Evolutionary conservation across 805 yeast genomes (phyloP).

Genomic region (Millerozyma miso): DNA sequence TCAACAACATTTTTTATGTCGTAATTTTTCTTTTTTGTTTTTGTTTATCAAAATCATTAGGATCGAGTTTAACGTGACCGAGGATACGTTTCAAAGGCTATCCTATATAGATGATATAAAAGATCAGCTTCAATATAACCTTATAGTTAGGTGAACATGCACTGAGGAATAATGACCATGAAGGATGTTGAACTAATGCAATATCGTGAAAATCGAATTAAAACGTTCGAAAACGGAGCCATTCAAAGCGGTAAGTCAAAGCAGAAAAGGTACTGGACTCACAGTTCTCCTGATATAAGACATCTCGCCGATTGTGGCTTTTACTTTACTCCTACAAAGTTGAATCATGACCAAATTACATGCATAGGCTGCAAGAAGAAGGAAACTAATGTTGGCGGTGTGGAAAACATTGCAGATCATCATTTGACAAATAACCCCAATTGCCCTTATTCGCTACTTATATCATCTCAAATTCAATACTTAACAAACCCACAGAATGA

Average conservation of each 20-base stretch:
- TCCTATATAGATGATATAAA: no score
- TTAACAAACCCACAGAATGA: constrained; percentile 1
- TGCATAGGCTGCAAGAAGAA: constrained; percentile 54
- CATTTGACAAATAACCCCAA: constrained; percentile 17
- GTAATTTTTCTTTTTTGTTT: no score
- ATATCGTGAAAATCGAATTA: constrained; percentile 17
- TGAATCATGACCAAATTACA: constrained; percentile 46
- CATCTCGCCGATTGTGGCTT: constrained; percentile 56
- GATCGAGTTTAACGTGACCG: no score
- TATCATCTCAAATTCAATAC: constrained; percentile 9
- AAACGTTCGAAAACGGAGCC: constrained; percentile 18
- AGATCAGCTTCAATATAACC: no score
- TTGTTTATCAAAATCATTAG: no score
- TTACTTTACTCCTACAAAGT: constrained; percentile 49
- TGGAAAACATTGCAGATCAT: constrained; percentile 12
- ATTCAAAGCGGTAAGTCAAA: constrained; percentile 2
- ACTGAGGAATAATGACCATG: constrained; percentile 6
- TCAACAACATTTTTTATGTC: no score
- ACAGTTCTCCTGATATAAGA: constrained; percentile 6
- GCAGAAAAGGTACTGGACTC: constrained; percentile 3
- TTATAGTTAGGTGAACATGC: neutral
- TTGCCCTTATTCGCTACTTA: constrained; percentile 15
- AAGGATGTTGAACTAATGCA: constrained; percentile 13
- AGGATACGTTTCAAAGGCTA: no score
- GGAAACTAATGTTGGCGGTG: constrained; percentile 19